These are phyloP conservation scores for Corinectria fuckeliana DNA, from an alignment of 2,329 filamentous ascomycete species.

Conservation along the genomic window DNA sequence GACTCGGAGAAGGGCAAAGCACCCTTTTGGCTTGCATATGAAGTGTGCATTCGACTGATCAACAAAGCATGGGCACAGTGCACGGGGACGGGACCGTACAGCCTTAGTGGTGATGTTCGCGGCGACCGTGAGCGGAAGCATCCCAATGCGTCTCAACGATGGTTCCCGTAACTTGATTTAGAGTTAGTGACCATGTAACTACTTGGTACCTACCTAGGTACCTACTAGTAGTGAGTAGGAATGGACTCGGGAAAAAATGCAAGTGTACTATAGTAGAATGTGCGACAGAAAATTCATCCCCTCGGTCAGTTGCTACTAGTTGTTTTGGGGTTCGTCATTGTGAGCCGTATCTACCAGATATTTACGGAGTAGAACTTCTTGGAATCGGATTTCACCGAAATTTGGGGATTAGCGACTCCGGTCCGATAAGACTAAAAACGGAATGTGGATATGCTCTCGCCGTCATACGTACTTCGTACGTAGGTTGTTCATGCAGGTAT, in stretches of 20 bases:
- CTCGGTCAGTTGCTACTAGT: no score
- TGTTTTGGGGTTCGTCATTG: neutral
- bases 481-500: neutral
- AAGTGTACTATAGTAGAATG: neutral
- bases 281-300: neutral
- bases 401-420: neutral
- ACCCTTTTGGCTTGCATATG: neutral
- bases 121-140: neutral
- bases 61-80: no score
- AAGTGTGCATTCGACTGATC: neutral
- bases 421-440: neutral
- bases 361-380: neutral
- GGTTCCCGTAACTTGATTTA: neutral
- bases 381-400: neutral
- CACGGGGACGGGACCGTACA: neutral
- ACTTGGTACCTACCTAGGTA: no score
- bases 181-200: conserved; percentile 2
- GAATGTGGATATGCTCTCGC: neutral
- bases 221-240: no score
- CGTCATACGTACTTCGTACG: neutral
- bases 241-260: no score
- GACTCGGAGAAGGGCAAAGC: neutral
- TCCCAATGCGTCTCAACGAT: neutral
- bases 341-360: neutral
- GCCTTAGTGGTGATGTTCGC: neutral